phyloP scores from a whole-genome alignment of 768 basidiomycete species.

The Mycena amicta region DNA sequence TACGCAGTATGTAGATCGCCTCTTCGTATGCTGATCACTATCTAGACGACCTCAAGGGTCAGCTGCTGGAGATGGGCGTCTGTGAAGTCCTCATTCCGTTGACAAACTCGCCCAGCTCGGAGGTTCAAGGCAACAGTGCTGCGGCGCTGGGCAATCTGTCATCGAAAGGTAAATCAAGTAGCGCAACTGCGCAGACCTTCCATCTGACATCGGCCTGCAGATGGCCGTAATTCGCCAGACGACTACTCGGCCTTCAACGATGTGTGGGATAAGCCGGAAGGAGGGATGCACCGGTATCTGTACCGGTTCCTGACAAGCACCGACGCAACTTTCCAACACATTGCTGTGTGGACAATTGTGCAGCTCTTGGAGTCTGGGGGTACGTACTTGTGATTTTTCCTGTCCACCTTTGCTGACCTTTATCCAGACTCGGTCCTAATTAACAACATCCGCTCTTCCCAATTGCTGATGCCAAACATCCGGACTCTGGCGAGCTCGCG shows the following conservation, averaged over 20 bases:
- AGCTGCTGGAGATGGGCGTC: slow-evolving; percentile 96
- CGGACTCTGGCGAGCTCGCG: slow-evolving; percentile 77
- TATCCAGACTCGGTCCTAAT: slow-evolving; percentile 80
- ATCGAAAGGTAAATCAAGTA: slow-evolving; percentile 68
- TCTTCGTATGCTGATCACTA: slow-evolving; percentile 6
- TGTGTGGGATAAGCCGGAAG: slow-evolving; percentile 97
- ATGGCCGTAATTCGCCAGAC: slow-evolving; percentile 73
- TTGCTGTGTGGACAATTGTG: slow-evolving; percentile 99
- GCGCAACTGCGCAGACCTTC: neutral
- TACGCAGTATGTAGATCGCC: slow-evolving; percentile 39
- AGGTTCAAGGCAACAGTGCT: slow-evolving; percentile 98
- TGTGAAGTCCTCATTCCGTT: slow-evolving; percentile 96
- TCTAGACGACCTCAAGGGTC: slow-evolving; percentile 93
- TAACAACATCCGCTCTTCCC: slow-evolving; percentile 86
- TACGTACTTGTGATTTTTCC: slow-evolving; percentile 31
- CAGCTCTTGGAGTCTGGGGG: slow-evolving; percentile 96
- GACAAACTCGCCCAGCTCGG: slow-evolving; percentile 93
- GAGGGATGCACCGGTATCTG: slow-evolving; percentile 94
- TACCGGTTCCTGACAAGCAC: slow-evolving; percentile 90
- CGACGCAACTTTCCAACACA: slow-evolving; percentile 98
- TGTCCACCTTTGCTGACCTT: slow-evolving; percentile 4
- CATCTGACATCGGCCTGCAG: slow-evolving; percentile 39
- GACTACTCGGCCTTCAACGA: slow-evolving; percentile 98
- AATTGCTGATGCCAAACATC: slow-evolving; percentile 81
- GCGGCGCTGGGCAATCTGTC: slow-evolving; percentile 97